Conservation (phyloP, 306 rosid genomes). For the Inga oerstediana region DNA sequence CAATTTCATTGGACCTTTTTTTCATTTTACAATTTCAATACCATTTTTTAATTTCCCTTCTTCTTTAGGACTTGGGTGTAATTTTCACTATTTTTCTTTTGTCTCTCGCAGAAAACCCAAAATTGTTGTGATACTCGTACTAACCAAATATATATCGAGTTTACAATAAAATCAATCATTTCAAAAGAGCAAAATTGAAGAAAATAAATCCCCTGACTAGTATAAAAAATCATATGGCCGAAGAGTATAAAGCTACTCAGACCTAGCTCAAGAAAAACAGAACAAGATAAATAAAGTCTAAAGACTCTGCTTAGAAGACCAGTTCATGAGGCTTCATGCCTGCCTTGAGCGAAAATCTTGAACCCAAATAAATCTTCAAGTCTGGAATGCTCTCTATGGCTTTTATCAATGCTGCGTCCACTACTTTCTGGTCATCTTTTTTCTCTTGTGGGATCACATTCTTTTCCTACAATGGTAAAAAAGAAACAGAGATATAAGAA, state of each 20-base stretch:
- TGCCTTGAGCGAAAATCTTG: constrained; percentile 71
- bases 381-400: constrained; percentile 64
- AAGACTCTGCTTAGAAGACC: constrained; percentile 44
- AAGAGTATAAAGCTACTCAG: constrained; percentile 17
- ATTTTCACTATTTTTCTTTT: no score
- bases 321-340: constrained; percentile 89
- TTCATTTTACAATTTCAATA: no score
- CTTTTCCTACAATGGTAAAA: constrained; percentile 50
- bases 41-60: no score
- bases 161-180: background rate
- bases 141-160: background rate
- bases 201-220: constrained; percentile 5
- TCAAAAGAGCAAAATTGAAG: constrained; percentile 16
- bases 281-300: background rate
- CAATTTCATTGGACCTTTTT: no score
- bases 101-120: background rate
- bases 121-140: background rate
- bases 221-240: constrained; percentile 14
- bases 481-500: background rate
- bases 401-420: constrained; percentile 61
- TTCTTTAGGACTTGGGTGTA: no score
- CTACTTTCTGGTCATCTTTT: constrained; percentile 71
- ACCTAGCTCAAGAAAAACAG: constrained; percentile 22
- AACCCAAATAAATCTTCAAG: constrained; percentile 65
- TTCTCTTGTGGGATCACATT: constrained; percentile 64